Evolutionary conservation across 345 rosid species (phyloP).

Genomic region (Toxicodendron radicans): DNA sequence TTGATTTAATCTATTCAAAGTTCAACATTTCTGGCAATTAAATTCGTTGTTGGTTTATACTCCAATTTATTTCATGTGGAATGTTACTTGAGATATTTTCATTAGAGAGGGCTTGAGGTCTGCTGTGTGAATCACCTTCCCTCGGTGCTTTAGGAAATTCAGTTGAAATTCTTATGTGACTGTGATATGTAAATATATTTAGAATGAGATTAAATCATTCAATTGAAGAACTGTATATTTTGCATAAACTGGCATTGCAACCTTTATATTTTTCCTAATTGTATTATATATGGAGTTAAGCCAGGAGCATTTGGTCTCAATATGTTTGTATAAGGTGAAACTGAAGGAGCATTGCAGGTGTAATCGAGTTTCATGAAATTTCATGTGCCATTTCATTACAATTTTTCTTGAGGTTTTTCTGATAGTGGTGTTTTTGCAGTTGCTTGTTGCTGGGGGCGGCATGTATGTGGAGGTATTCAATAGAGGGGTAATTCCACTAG

Average conservation of each 20-base stretch:
- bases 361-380: background rate
- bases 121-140: background rate
- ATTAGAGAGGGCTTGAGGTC: background rate
- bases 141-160: background rate
- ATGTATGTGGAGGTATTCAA: conserved; percentile 95
- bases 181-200: background rate
- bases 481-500: conserved; percentile 90
- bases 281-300: background rate
- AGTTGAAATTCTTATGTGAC: background rate
- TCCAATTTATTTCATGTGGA: no score
- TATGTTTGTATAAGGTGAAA: background rate
- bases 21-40: background rate
- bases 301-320: background rate
- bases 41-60: background rate
- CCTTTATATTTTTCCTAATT: background rate
- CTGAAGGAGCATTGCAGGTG: background rate
- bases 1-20: background rate
- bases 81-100: background rate
- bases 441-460: conserved; percentile 98
- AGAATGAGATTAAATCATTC: background rate
- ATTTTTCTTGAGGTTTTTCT: background rate
- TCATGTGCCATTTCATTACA: background rate
- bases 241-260: background rate
- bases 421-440: conserved; percentile 36
- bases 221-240: background rate